Evolutionary conservation across 164 flowering plant species (phyloP), one percentile per base, ranked within the genome.

Genomic region (Akebia trifoliata): DNA sequence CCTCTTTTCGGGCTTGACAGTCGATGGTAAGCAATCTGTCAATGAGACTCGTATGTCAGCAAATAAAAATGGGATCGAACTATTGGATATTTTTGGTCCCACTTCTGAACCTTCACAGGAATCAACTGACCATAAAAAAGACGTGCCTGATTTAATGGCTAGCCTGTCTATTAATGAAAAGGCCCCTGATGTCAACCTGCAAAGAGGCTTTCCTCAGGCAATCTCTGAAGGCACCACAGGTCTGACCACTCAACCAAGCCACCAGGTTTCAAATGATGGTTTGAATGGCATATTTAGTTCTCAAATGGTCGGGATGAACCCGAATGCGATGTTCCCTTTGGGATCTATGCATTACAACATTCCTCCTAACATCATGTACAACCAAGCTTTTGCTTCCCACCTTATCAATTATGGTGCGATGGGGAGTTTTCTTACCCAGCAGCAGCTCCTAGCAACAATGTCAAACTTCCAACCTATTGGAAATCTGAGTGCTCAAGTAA

Each of bases 381-480:
- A 80, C 67, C 88, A 76, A 28, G 74, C 81, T 34, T 68, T 74
- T 69, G 54, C 80, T 43, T 69, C 95, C 25, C 90, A 85, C 49
- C 75, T 71, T 17, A 51, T 81, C 28, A 79, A 80, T 73, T 82
- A 87, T 69, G 74, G 51, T 71, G 79, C 86, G 47, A 79, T 87
- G 91, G 89, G 85, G 31, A 78, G 26, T 69, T 62, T 86, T 10
- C 47, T 87, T 38, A 76, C 95, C 51, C 97, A 90, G 50, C 98
- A 85, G 67, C 96, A 83, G 69, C 56, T 85, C 40, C 69, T 89
- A 42, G 85, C 91, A 50, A 54, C 94, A 59, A 85, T 87, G 90
- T 69, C 92, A 12, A 87, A 81, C 68, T 66, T 83, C 28, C 96
- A 89, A 64, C 83, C 83, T 2, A 62, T 86, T 47, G 86, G 85